Conservation (phyloP, 306 rosid genomes). For the Parietaria judaica region DNA sequence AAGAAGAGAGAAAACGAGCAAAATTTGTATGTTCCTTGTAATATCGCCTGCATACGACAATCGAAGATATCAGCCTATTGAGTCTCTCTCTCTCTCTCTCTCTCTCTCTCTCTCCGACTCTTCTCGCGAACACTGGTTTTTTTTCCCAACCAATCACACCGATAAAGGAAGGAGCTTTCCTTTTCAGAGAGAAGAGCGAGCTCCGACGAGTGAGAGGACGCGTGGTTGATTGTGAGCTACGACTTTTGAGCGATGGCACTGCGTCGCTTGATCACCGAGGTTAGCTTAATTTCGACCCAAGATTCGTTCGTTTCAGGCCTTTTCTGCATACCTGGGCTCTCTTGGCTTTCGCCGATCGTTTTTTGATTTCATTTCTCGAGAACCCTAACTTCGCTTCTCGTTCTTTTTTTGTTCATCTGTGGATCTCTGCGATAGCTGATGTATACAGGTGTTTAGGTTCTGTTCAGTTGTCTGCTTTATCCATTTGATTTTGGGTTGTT, state of each 20-base stretch:
- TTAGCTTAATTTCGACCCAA: constrained; percentile 18
- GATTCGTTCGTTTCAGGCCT: background rate
- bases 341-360: background rate
- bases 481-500: background rate
- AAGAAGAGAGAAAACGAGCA: background rate
- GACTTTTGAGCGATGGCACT: constrained; percentile 41
- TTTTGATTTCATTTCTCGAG: background rate
- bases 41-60: constrained; percentile 8
- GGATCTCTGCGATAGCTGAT: background rate
- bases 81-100: too few species aligned
- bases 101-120: background rate
- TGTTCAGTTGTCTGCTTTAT: background rate
- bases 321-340: background rate
- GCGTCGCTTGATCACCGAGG: constrained; percentile 64
- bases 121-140: constrained; percentile 6
- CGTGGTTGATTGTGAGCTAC: background rate
- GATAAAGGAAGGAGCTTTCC: background rate
- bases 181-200: background rate
- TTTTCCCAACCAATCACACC: constrained; percentile 5
- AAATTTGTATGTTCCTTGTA: background rate
- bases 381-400: constrained; percentile 29
- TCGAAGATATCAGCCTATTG: background rate
- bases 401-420: background rate
- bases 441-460: background rate
- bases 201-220: constrained; percentile 1